Percentiles rank a stretch among this genome's conserved stretches.
Evolutionary conservation across 1,284 basidiomycete species (phyloP).

Genomic region (Ceratobasidium sp.): DNA sequence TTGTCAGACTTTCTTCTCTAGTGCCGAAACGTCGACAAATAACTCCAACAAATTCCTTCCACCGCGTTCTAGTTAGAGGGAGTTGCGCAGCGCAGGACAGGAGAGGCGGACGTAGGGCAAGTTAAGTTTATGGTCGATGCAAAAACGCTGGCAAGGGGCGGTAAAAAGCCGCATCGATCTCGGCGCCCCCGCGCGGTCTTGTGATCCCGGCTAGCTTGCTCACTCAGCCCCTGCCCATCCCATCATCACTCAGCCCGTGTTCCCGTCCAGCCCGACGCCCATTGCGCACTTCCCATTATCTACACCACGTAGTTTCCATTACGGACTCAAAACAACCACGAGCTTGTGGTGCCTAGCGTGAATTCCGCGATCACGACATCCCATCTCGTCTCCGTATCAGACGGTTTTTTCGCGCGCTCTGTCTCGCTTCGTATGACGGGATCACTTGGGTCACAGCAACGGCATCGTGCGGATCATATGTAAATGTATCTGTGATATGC

Average conservation of each 20-base stretch:
- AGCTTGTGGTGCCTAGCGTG: background rate
- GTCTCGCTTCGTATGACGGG: slow-evolving; percentile 7
- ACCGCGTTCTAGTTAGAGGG: background rate
- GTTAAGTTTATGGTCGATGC: too few relatives aligned
- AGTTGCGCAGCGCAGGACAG: slow-evolving; percentile 27
- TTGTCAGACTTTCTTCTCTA: too few relatives aligned
- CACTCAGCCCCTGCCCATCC: background rate
- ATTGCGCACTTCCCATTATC: background rate
- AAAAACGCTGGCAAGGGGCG: background rate
- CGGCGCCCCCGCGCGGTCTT: slow-evolving; percentile 8
- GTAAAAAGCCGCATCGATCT: slow-evolving; percentile 12
- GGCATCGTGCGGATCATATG: background rate
- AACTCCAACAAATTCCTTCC: too few relatives aligned
- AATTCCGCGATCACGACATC: background rate
- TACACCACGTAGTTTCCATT: background rate
- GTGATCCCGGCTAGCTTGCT: background rate
- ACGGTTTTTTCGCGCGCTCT: slow-evolving; percentile 2
- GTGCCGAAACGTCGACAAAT: too few relatives aligned
- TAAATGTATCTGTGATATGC: background rate
- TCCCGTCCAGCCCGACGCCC: background rate
- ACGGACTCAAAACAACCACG: too few relatives aligned
- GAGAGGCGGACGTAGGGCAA: too few relatives aligned
- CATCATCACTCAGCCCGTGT: too few relatives aligned
- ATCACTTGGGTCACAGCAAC: background rate
- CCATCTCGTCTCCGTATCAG: background rate